Evolutionary conservation across 768 basidiomycete genomes (phyloP).

Genomic region (Podaxis sp.): DNA sequence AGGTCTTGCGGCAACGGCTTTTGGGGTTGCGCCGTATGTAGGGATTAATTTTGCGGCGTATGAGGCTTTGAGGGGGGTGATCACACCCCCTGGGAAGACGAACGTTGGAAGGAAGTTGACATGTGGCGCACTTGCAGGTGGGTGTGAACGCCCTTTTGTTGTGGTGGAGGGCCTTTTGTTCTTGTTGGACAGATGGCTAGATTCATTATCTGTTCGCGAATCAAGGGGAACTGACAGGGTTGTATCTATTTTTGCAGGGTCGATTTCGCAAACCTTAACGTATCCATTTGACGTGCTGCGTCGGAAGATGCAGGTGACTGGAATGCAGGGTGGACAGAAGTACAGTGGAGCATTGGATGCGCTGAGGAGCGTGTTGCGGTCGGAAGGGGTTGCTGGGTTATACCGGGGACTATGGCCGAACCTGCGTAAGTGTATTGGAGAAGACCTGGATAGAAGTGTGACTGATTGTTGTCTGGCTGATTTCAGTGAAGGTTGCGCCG

Average conservation of each 20-base stretch:
- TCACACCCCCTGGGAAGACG: slow-evolving; percentile 82
- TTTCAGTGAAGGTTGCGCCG: slow-evolving; percentile 84
- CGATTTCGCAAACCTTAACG: slow-evolving; percentile 90
- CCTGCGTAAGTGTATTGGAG: slow-evolving; percentile 55
- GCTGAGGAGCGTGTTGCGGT: slow-evolving; percentile 59
- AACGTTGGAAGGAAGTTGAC: slow-evolving; percentile 66
- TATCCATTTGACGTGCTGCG: slow-evolving; percentile 95
- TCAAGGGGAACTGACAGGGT: slow-evolving; percentile 3
- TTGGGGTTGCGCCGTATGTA: slow-evolving; percentile 89
- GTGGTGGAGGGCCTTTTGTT: neutral
- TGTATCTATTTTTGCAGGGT: slow-evolving; percentile 43
- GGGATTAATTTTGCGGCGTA: slow-evolving; percentile 96
- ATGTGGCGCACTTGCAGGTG: slow-evolving; percentile 88
- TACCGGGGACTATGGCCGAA: slow-evolving; percentile 92
- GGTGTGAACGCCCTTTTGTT: slow-evolving; percentile 19
- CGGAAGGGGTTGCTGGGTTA: slow-evolving; percentile 75
- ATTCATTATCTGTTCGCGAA: neutral
- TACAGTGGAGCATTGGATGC: slow-evolving; percentile 86
- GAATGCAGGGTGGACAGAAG: slow-evolving; percentile 66
- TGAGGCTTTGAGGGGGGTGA: slow-evolving; percentile 71
- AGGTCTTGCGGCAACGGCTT: slow-evolving; percentile 79
- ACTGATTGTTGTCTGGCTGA: slow-evolving; percentile 9
- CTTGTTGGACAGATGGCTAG: neutral
- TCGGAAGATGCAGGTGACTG: slow-evolving; percentile 93
- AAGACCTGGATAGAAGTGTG: slow-evolving; percentile 3